These are phyloP conservation scores for Purshia tridentata DNA, from an alignment of 306 rosid species.

Conservation along the genomic window DNA sequence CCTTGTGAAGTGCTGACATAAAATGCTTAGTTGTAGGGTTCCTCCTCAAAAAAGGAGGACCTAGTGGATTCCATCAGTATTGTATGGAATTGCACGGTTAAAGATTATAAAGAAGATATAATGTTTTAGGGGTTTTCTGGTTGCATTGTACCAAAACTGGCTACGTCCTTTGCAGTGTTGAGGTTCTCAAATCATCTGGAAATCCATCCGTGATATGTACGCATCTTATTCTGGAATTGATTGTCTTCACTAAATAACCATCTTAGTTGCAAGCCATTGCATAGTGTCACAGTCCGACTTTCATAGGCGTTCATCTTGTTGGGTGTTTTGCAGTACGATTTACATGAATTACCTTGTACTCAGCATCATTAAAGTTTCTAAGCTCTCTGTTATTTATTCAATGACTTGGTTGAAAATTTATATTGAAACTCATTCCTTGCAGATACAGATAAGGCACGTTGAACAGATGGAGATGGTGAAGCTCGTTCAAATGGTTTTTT, in stretches of 20 bases:
- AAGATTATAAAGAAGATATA: not conserved
- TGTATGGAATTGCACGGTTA: not conserved
- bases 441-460: conserved; percentile 15
- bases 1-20: not conserved
- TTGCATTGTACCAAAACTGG: not conserved
- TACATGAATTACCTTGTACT: not conserved
- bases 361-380: not conserved
- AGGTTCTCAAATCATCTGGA: not conserved
- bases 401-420: not conserved
- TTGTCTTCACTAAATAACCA: not conserved
- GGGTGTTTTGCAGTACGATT: not conserved
- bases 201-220: not conserved
- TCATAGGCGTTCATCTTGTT: not conserved
- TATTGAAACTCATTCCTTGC: conserved; percentile 15
- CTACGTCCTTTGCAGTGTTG: not conserved
- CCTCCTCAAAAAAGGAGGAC: not conserved
- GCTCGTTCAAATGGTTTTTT: conserved; percentile 3
- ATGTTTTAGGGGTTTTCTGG: not conserved
- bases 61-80: too few species aligned
- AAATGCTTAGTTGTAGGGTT: not conserved
- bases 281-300: too few species aligned
- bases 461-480: conserved; percentile 10
- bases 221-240: not conserved
- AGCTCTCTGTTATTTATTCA: not conserved
- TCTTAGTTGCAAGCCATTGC: not conserved